phyloP scores from a whole-genome alignment of 495 filamentous ascomycete genomes.

The Antarctomyces pellizariae region DNA sequence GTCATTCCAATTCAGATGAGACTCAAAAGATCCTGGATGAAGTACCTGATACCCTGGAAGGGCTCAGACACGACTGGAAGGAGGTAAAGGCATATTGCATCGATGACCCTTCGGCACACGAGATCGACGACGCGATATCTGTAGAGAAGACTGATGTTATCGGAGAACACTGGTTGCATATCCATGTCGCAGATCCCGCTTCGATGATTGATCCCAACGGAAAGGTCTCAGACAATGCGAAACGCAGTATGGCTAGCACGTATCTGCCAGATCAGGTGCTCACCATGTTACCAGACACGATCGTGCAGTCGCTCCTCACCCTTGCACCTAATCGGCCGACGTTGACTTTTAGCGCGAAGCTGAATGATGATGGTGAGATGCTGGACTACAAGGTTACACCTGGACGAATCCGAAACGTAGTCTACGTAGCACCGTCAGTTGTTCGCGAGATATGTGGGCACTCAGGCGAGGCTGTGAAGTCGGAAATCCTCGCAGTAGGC shows the following conservation, averaged over 20 bases:
- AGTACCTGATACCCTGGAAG: constrained; percentile 30
- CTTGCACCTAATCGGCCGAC: constrained; percentile 40
- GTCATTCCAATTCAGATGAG: too few relatives aligned
- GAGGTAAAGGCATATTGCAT: constrained; percentile 60
- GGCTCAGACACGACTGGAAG: constrained; percentile 46
- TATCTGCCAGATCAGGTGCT: constrained; percentile 54
- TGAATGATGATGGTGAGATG: constrained; percentile 37
- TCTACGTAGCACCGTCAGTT: constrained; percentile 38
- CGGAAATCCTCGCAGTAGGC: too few relatives aligned
- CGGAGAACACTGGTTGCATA: constrained; percentile 57
- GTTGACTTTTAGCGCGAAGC: constrained; percentile 59
- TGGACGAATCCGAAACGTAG: constrained; percentile 49
- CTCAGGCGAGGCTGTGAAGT: too few relatives aligned
- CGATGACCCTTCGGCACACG: constrained; percentile 41
- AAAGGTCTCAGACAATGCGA: constrained; percentile 36
- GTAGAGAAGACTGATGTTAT: constrained; percentile 34
- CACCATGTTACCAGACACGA: constrained; percentile 42
- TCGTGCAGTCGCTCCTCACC: constrained; percentile 41
- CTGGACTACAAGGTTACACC: constrained; percentile 46
- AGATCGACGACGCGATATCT: constrained; percentile 82
- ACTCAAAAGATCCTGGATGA: too few relatives aligned
- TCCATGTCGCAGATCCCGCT: constrained; percentile 85
- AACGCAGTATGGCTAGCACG: constrained; percentile 33
- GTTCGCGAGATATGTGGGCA: too few relatives aligned
- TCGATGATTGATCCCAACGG: constrained; percentile 44